Evolutionary conservation across 2,329 filamentous ascomycete genomes (phyloP), one percentile per base, ranked within the genome.

Genomic region (Exophiala phaeomuriformis): DNA sequence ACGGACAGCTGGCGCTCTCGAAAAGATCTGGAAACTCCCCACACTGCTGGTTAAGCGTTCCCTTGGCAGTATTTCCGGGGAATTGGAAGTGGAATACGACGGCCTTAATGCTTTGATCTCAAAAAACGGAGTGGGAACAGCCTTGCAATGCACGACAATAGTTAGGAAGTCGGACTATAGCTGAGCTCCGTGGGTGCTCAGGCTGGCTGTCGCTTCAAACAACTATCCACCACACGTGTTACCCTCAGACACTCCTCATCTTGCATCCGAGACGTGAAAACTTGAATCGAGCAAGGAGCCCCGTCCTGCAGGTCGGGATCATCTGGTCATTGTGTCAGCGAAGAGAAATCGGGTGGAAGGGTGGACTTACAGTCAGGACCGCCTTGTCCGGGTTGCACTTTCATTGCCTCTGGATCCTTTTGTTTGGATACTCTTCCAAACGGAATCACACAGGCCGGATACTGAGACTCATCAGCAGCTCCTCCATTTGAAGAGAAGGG

Each of bases 191-290:
- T 41, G 36, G 27, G 6, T 10, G 33, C 10, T 6, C 10, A 35
- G 30, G 49, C 33, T 45, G 4, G 29, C 32, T 28, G 43, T 45
- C 30, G 37, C 28, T 59, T 65, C 28, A 67, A 49, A 39, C 61
- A 62, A 33, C 52, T 47, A 29, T 67, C 64, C n/a, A 67, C 61
- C 5, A 62, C 52, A 39, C 61, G 63, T 5, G 64, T 58, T 50
- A 64, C 62, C 12, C 59, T 53, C 33, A 67, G 43, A 43, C 65
- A 66, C 46, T 67, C 65, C 41, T 67, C 65, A 48, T 67, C 65
- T 12, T 61, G 61, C 56, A 67, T 61, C 3, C 57, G 59, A 7
- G 57, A 61, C 4, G 65, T 65, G 29, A 66, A 65, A 1, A 66
- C 40, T 40, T 67, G 65, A 39, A 66, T 58, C 5, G 63, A 63